A percentile compares a stretch with the other conserved stretches of the same genome.
These are phyloP conservation scores for Entomortierella parvispora DNA, from an alignment of 192 early-diverging fungal genomes.

Conservation along the genomic window DNA sequence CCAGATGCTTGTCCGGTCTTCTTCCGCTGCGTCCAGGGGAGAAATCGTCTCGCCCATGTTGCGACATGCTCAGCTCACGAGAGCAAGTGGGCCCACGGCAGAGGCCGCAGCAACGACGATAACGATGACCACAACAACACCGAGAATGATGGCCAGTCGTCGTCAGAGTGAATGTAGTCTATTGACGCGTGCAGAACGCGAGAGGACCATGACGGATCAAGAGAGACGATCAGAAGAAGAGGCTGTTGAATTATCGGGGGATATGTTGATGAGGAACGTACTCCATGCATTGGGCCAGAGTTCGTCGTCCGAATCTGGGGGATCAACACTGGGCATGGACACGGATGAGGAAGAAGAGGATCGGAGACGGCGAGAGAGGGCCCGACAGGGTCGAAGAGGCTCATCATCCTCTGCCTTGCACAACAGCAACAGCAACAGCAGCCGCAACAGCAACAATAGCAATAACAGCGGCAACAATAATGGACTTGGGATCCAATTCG, in stretches of 20 bases:
- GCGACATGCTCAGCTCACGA: background rate
- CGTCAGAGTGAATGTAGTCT: background rate
- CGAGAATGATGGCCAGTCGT: background rate
- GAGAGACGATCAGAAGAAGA: too few relatives aligned
- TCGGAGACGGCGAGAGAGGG: background rate
- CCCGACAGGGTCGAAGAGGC: too few relatives aligned
- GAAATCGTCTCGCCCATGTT: background rate
- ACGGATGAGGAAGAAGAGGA: background rate
- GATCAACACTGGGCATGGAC: background rate
- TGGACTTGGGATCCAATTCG: background rate
- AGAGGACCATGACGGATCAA: background rate
- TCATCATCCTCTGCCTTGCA: too few relatives aligned
- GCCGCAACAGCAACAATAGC: background rate
- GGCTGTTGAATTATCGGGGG: too few relatives aligned
- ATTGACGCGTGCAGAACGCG: background rate
- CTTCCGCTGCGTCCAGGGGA: background rate
- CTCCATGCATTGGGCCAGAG: too few relatives aligned
- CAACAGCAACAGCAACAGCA: background rate
- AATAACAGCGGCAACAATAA: background rate
- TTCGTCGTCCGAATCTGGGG: too few relatives aligned
- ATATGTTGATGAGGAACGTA: too few relatives aligned
- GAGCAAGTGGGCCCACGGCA: background rate
- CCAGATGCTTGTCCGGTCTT: constrained; percentile 16
- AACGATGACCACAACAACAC: background rate
- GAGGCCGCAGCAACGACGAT: too few relatives aligned